Conservation (phyloP, 768 basidiomycete genomes). For the Boletus reticuloceps region DNA sequence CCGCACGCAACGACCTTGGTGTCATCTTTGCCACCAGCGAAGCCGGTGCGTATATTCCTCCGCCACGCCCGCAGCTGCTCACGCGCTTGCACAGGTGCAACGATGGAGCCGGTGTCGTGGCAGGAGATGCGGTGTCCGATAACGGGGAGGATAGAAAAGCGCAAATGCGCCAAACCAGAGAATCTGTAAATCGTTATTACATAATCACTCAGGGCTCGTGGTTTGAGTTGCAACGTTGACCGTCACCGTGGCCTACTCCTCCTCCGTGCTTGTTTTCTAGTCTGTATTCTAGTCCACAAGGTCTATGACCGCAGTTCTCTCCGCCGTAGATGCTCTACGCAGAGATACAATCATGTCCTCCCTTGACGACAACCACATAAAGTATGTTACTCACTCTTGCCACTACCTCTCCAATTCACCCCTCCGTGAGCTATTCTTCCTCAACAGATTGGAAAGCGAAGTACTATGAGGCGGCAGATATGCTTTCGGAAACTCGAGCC, state of each 20-base stretch:
- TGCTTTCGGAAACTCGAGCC: conserved; percentile 78
- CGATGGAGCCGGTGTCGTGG: conserved; percentile 87
- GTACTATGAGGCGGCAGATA: conserved; percentile 79
- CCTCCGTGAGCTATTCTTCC: conserved; percentile 49
- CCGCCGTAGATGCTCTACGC: conserved; percentile 55
- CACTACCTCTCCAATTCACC: conserved; percentile 18
- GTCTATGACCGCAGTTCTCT: conserved; percentile 64
- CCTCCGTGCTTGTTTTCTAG: conserved; percentile 18
- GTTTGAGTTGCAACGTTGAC: conserved; percentile 17
- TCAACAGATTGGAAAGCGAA: conserved; percentile 73
- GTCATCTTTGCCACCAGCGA: conserved; percentile 91
- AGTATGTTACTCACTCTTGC: conserved; percentile 38
- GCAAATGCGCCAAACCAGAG: conserved; percentile 87
- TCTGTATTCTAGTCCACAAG: conserved; percentile 17
- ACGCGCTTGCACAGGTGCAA: conserved; percentile 50
- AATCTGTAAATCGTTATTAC: conserved; percentile 40
- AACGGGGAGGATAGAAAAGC: conserved; percentile 74
- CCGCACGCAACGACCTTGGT: conserved; percentile 85
- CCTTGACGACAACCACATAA: conserved; percentile 63
- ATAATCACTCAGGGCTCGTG: conserved; percentile 19
- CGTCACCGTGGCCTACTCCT: background rate
- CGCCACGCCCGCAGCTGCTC: background rate
- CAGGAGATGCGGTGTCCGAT: conserved; percentile 87
- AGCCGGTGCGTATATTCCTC: conserved; percentile 51
- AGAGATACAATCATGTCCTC: conserved; percentile 57